These are phyloP conservation scores for Raffaelea arxii DNA, from an alignment of 2,329 filamentous ascomycete species.

Conservation along the genomic window DNA sequence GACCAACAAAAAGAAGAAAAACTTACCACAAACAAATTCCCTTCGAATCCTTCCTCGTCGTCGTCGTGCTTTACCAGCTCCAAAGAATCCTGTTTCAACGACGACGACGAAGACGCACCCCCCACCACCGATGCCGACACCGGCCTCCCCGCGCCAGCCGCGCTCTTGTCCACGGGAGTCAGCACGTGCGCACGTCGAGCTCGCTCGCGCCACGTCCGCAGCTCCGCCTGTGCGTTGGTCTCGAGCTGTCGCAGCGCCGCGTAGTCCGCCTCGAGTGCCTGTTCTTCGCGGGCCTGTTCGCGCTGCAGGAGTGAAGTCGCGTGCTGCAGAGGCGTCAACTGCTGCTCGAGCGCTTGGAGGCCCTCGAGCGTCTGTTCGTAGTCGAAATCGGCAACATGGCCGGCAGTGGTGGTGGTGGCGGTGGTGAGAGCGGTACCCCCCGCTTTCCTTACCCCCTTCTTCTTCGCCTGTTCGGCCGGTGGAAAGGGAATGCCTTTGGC, in stretches of 20 bases:
- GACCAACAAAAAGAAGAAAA: background rate
- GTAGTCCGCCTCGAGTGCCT: slow-evolving; percentile 46
- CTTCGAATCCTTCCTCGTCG: too few species aligned
- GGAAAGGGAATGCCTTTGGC: slow-evolving; percentile 57
- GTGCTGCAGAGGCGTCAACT: slow-evolving; percentile 54
- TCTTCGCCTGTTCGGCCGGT: slow-evolving; percentile 19
- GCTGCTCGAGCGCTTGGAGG: slow-evolving; percentile 44
- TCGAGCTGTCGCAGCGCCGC: slow-evolving; percentile 39
- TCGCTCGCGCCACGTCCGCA: slow-evolving; percentile 38
- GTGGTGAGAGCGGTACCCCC: too few species aligned
- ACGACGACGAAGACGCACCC: too few species aligned
- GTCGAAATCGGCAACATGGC: slow-evolving; percentile 51
- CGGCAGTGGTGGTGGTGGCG: slow-evolving; percentile 17
- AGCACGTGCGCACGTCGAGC: slow-evolving; percentile 40
- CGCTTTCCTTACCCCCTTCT: too few species aligned
- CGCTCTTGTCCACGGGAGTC: slow-evolving; percentile 27
- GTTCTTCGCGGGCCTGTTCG: slow-evolving; percentile 48
- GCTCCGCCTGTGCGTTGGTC: slow-evolving; percentile 45
- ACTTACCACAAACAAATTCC: slow-evolving; percentile 21
- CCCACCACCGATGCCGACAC: background rate
- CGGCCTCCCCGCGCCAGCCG: too few species aligned
- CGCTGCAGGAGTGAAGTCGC: slow-evolving; percentile 49
- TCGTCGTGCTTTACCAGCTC: slow-evolving; percentile 1
- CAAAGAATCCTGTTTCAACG: too few species aligned
- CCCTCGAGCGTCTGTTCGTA: slow-evolving; percentile 55